A percentile compares a stretch with the other conserved stretches of the same genome.
These are phyloP conservation scores for Phytophthora crassamura DNA, from an alignment of 352 stramenopile species.

Conservation along the genomic window DNA sequence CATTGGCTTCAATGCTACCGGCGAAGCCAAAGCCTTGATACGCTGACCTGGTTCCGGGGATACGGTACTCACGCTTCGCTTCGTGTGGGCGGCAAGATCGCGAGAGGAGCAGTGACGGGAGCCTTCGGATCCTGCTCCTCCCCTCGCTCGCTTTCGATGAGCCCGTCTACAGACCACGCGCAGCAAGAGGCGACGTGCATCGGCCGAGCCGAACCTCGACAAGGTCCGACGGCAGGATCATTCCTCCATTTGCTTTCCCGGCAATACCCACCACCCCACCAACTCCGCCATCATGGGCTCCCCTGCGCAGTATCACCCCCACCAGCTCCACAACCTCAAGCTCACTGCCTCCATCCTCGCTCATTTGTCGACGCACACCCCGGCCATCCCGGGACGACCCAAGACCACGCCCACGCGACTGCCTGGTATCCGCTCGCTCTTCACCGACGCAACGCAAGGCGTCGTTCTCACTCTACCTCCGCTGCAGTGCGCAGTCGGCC, in stretches of 20 bases:
- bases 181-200: background rate
- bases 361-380: constrained; percentile 28
- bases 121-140: constrained; percentile 38
- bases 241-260: constrained; percentile 40
- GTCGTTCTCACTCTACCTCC: constrained; percentile 19
- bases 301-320: constrained; percentile 24
- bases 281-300: constrained; percentile 27
- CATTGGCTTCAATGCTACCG: constrained; percentile 16
- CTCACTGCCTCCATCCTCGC: constrained; percentile 37
- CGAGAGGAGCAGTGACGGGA: constrained; percentile 29
- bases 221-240: constrained; percentile 33
- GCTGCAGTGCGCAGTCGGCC: constrained; percentile 28
- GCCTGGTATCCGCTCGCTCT: constrained; percentile 32
- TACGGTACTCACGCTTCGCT: constrained; percentile 32
- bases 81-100: constrained; percentile 18
- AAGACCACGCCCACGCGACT: constrained; percentile 11
- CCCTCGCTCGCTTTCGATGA: constrained; percentile 3
- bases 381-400: constrained; percentile 32
- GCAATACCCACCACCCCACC: constrained; percentile 30
- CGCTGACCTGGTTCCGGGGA: constrained; percentile 13
- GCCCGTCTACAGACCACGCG: constrained; percentile 38
- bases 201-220: constrained; percentile 3
- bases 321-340: constrained; percentile 34
- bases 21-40: constrained; percentile 17
- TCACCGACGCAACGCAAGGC: constrained; percentile 13